Percentiles rank a stretch among this genome's conserved stretches.
phyloP scores from a whole-genome alignment of 225 moss, liverwort and hornwort genomes.

The Polytrichum commune region DNA sequence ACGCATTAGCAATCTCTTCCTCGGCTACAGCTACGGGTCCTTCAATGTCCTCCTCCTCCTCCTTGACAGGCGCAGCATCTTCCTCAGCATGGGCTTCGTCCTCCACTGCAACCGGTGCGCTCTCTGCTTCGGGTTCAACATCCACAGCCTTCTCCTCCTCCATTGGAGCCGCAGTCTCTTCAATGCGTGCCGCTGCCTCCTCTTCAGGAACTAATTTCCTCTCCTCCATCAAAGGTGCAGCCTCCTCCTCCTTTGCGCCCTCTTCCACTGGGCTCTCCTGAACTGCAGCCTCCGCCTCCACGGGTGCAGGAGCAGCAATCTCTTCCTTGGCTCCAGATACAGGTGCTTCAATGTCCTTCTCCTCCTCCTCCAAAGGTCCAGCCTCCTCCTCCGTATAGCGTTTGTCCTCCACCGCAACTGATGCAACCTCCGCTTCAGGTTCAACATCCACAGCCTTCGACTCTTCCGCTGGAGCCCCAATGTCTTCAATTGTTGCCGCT shows the following conservation, averaged over 20 bases:
- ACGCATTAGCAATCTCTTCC: no score
- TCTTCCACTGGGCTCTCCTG: neutral
- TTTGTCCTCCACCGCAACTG: no score
- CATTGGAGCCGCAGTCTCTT: no score
- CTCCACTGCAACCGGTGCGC: no score
- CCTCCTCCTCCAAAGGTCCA: neutral
- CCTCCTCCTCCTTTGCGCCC: neutral
- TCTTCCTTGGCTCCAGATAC: neutral
- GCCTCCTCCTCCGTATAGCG: rapidly evolving
- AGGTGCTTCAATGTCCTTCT: neutral
- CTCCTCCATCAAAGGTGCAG: neutral
- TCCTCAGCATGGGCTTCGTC: no score
- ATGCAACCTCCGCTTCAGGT: neutral
- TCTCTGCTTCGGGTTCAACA: no score
- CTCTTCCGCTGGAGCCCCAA: no score
- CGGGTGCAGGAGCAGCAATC: neutral
- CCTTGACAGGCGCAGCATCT: no score
- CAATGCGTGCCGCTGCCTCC: neutral
- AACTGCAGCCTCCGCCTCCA: neutral
- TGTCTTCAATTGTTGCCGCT: no score
- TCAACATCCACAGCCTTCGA: no score
- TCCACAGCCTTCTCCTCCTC: no score
- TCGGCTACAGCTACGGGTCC: neutral
- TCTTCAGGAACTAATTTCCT: neutral
- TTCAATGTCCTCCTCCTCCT: neutral